These are phyloP conservation scores for Calonectria ilicicola DNA, from an alignment of 2,329 filamentous ascomycete species.

Conservation along the genomic window DNA sequence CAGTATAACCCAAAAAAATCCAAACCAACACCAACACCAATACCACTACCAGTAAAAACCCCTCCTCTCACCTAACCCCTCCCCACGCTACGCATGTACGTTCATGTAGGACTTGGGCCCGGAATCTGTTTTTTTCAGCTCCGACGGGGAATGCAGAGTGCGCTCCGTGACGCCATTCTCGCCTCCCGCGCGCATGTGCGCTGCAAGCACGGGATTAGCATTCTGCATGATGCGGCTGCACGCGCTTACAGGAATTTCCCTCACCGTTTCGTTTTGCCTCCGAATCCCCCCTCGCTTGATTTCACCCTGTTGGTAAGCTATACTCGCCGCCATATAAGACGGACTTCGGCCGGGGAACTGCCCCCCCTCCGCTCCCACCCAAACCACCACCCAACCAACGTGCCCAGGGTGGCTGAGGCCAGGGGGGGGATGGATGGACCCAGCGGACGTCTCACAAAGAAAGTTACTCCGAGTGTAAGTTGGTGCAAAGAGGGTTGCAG, in stretches of 20 bases:
- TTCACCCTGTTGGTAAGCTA: not conserved
- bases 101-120: conserved; percentile 29
- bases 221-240: conserved; percentile 7
- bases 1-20: not conserved
- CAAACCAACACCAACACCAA: not conserved
- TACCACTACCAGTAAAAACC: not conserved
- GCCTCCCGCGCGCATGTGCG: conserved; percentile 26
- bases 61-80: not conserved
- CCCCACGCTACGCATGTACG: conserved; percentile 16
- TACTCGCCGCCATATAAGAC: conserved; percentile 14
- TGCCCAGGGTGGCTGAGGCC: not conserved
- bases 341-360: not conserved
- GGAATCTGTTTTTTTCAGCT: conserved; percentile 34
- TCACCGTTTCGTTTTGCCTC: not conserved
- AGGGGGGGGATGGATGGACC: not conserved
- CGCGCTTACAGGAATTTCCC: conserved; percentile 12
- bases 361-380: not conserved
- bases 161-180: conserved; percentile 33
- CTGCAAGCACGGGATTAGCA: conserved; percentile 9
- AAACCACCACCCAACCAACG: not conserved
- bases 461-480: conserved; percentile 1
- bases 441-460: not conserved
- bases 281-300: not conserved
- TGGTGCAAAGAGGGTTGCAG: conserved; percentile 5
- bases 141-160: conserved; percentile 28